phyloP scores from a whole-genome alignment of 805 yeast species.

The Teunomyces stri region DNA sequence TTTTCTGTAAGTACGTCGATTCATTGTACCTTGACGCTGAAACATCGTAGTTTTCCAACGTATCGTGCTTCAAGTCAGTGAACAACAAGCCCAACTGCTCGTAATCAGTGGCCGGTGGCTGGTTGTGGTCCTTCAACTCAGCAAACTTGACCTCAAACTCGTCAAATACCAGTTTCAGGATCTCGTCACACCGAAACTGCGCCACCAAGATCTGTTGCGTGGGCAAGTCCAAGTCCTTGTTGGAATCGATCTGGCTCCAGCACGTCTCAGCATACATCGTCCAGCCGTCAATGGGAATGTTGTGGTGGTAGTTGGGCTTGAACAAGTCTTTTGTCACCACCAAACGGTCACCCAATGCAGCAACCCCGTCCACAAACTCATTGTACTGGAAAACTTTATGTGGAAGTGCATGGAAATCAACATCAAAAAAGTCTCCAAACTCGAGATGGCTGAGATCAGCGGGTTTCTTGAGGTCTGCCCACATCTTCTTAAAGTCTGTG shows the following conservation, averaged over 20 bases:
- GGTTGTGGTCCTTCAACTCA: conserved; percentile 12
- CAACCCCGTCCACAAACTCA: conserved; percentile 60
- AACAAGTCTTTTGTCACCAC: conserved; percentile 47
- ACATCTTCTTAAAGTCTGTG: conserved; percentile 70
- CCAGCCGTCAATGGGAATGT: conserved; percentile 96
- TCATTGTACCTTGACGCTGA: conserved; percentile 74
- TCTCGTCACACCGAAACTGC: conserved; percentile 91
- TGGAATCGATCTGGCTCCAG: conserved; percentile 91
- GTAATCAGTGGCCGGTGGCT: conserved; percentile 31
- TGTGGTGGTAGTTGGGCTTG: conserved; percentile 71
- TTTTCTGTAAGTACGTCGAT: conserved; percentile 65
- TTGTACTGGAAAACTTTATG: conserved; percentile 84
- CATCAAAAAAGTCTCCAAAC: conserved; percentile 77
- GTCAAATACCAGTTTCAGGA: conserved; percentile 43
- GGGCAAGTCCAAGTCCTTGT: conserved; percentile 93
- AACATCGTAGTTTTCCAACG: conserved; percentile 57
- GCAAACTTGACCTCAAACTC: conserved; percentile 24
- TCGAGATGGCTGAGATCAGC: conserved; percentile 51
- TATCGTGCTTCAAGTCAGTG: conserved; percentile 40
- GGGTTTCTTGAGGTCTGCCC: conserved; percentile 79
- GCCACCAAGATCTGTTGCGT: conserved; percentile 96
- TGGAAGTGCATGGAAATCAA: conserved; percentile 75
- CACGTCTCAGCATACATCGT: conserved; percentile 82
- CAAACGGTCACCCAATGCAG: conserved; percentile 62
- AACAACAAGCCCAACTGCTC: conserved; percentile 45